A percentile compares a stretch with the other conserved stretches of the same genome.
phyloP scores from a whole-genome alignment of 2,329 filamentous ascomycete species.

The Arthrobotrys pseudoclavata region DNA sequence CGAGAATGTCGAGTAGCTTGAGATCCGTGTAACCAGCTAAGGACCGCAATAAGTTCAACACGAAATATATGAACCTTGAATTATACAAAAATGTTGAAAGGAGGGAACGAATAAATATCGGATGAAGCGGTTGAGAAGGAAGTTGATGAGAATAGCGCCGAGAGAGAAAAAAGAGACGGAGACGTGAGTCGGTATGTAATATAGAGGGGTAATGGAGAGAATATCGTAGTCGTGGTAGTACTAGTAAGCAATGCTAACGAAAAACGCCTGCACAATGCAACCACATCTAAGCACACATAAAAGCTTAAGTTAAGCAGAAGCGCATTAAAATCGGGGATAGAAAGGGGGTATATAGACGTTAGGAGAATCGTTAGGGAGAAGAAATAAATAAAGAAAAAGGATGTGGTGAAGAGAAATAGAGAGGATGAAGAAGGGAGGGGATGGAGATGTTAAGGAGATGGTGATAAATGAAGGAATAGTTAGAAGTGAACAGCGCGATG shows the following conservation, averaged over 20 bases:
- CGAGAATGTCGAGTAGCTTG: constrained; percentile 24
- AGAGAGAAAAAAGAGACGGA: not conserved
- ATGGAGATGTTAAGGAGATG: constrained; percentile 15
- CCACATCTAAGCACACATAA: constrained; percentile 33
- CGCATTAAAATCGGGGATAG: constrained; percentile 4
- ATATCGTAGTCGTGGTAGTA: not conserved
- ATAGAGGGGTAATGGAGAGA: not conserved
- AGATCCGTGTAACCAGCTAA: constrained; percentile 35
- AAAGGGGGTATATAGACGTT: constrained; percentile 19
- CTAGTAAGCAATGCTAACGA: constrained; percentile 31
- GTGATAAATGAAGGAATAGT: constrained; percentile 1
- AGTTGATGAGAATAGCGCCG: not conserved
- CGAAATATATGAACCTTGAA: not conserved
- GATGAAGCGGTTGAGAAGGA: not conserved
- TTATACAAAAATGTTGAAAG: too few species aligned
- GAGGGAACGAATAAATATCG: not conserved
- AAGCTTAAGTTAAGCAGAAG: not conserved
- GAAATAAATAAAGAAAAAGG: not conserved
- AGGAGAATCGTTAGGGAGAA: constrained; percentile 29
- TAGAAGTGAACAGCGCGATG: constrained; percentile 8
- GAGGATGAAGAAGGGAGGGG: constrained; percentile 8
- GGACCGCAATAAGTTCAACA: constrained; percentile 27
- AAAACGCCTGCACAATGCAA: constrained; percentile 46
- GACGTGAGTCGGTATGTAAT: constrained; percentile 10
- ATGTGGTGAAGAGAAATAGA: constrained; percentile 1